Evolutionary conservation across 2,329 filamentous ascomycete species (phyloP).

Genomic region (Exophiala sp.): DNA sequence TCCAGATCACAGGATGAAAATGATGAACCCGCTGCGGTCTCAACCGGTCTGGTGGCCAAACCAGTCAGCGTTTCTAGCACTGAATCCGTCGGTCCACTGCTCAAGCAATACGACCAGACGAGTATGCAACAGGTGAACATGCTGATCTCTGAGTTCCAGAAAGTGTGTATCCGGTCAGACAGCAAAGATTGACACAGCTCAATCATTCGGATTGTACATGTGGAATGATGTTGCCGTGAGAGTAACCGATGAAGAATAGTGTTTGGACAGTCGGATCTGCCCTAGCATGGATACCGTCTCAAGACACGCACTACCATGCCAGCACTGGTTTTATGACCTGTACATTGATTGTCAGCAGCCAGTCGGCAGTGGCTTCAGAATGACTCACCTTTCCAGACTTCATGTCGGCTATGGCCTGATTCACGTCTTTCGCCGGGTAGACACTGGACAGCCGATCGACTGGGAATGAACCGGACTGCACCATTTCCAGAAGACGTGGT

Average conservation of each 20-base stretch:
- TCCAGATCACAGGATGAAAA: neutral
- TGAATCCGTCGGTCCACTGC: constrained; percentile 30
- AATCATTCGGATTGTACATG: too few relatives aligned
- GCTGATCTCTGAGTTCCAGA: constrained; percentile 36
- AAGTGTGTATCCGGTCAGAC: constrained; percentile 18
- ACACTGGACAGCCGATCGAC: neutral
- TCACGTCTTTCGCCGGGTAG: constrained; percentile 2
- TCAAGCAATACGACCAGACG: constrained; percentile 39
- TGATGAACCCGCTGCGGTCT: neutral
- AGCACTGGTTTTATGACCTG: constrained; percentile 5
- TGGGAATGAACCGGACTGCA: neutral
- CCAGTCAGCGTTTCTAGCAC: neutral
- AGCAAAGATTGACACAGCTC: too few relatives aligned
- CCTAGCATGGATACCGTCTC: too few relatives aligned
- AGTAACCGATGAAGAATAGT: neutral
- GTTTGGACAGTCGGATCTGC: neutral
- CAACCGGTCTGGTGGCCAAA: neutral
- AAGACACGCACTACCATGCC: neutral
- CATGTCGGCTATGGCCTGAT: constrained; percentile 2
- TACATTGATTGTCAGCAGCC: neutral
- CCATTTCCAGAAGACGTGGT: constrained; percentile 1
- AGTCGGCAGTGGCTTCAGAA: neutral
- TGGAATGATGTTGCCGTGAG: neutral
- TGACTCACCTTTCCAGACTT: constrained; percentile 3
- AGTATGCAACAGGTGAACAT: constrained; percentile 41